Evolutionary conservation across 2,329 filamentous ascomycete species (phyloP), one percentile per base, ranked within the genome.

Genomic region (Clonostachys chloroleuca): DNA sequence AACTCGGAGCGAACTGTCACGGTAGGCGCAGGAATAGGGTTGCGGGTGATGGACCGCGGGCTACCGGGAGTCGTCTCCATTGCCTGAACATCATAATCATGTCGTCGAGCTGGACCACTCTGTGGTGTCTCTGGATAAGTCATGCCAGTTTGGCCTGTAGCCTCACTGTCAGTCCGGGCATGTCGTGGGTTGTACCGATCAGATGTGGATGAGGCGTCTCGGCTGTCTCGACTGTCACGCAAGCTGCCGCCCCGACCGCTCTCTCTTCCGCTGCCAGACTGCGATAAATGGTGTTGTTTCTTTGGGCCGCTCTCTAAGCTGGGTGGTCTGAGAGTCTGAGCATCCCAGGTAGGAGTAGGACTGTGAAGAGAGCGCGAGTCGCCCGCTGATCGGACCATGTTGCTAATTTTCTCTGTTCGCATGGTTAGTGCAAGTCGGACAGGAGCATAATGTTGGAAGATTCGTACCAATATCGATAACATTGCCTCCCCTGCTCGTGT

Each of bases 1-100:
- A 96, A 99, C 67, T 99, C 94, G 62, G 92, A 97, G 49, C 92
- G 88, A 43, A 99, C 87, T 1, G 89, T 95, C n/a, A 99, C 91
- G 1, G 83, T 87, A 1, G 94, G 94, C 6, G 91, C 75, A 1
- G 94, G 92, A 49, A 97, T 96, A 0, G 91, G 90, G 56, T 95
- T 96, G 57, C 86, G 88, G 10, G 83, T 78, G 17, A 86, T 78
- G 6, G 77, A 69, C 36, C 87, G 84, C 6, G 90, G 87, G 65
- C 84, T 91, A 53, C 81, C 80, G 16, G 95, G 76, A 34, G 84
- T 87, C 0, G 89, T 89, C 66, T 96, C 92, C 89, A 96, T 96
- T 5, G 92, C 91, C 64, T 97, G 92, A 14, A 96, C 82, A 61
- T 97, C 94, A 60, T 96, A 97, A 62, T 97, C 92, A 61, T 96